phyloP scores from a whole-genome alignment of 2,329 filamentous ascomycete genomes.

The Calonectria pseudoreteaudii region DNA sequence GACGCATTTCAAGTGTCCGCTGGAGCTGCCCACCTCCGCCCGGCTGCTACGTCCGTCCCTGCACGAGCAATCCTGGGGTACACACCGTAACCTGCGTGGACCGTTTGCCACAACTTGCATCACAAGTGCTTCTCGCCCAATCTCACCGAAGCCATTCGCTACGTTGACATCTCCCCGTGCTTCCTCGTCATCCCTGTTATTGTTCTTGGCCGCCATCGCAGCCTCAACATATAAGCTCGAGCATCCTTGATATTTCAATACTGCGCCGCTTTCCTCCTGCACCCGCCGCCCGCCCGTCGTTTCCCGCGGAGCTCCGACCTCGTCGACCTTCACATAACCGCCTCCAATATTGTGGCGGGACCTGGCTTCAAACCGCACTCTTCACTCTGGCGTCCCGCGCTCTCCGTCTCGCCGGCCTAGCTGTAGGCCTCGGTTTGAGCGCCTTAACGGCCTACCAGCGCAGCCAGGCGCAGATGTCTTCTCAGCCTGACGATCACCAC shows the following conservation, averaged over 20 bases:
- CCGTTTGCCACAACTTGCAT: slow-evolving; percentile 12
- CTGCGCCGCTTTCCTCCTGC: not conserved
- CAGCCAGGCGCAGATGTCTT: slow-evolving; percentile 57
- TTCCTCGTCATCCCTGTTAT: not conserved
- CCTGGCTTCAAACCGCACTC: slow-evolving; percentile 27
- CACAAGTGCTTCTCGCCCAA: not conserved
- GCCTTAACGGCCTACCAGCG: slow-evolving; percentile 67
- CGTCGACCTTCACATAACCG: not conserved
- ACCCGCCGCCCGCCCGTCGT: not conserved
- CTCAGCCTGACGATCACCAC: slow-evolving; percentile 40
- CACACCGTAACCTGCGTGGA: not conserved
- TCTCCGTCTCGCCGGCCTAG: slow-evolving; percentile 65
- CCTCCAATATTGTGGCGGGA: not conserved
- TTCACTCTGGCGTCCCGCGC: slow-evolving; percentile 68
- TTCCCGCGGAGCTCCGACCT: slow-evolving; percentile 13
- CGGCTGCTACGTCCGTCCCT: slow-evolving; percentile 4
- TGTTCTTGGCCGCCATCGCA: not conserved
- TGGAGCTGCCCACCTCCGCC: not conserved
- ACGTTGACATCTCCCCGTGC: not conserved
- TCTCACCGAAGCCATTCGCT: not conserved
- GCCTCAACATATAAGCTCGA: not conserved
- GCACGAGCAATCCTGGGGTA: slow-evolving; percentile 8
- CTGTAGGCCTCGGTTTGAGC: slow-evolving; percentile 69
- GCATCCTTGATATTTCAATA: not conserved
- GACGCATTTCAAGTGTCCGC: slow-evolving; percentile 14